A percentile compares a stretch with the other conserved stretches of the same genome.
These are phyloP conservation scores for Bruguiera sexangula DNA, from an alignment of 345 rosid genomes.

Conservation along the genomic window DNA sequence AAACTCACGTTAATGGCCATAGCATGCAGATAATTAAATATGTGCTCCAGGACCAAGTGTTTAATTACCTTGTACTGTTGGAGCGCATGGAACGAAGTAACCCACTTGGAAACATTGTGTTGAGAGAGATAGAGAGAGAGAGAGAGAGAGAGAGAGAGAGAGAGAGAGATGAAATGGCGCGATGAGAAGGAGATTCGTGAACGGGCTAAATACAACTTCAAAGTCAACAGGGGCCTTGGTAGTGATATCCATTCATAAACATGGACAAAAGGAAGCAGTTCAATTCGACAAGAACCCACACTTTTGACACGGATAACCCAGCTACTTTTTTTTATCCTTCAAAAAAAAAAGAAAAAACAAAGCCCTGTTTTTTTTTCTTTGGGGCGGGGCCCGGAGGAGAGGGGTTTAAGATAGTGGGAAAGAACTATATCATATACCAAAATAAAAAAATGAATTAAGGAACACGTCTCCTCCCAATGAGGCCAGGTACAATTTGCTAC, in stretches of 20 bases:
- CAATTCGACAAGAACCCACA: constrained; percentile 3
- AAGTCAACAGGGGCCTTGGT: not conserved
- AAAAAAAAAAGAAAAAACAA: no score
- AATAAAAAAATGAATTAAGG: no score
- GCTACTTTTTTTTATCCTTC: no score
- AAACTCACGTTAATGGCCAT: not conserved
- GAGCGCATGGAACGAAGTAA: constrained; percentile 53
- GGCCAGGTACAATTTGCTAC: no score
- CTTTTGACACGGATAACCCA: no score
- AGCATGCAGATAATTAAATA: constrained; percentile 5
- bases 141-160: not conserved
- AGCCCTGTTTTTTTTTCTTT: no score
- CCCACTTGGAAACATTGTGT: constrained; percentile 48
- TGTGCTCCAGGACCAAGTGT: not conserved
- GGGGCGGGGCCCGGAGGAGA: no score
- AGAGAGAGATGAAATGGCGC: not conserved
- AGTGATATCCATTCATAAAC: not conserved
- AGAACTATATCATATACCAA: no score
- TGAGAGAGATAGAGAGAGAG: not conserved
- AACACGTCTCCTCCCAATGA: no score
- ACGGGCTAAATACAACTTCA: constrained; percentile 6
- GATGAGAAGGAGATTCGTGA: not conserved
- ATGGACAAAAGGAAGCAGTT: constrained; percentile 19
- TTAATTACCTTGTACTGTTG: constrained; percentile 39
- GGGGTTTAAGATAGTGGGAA: no score